Evolutionary conservation across 495 filamentous ascomycete genomes (phyloP), one percentile per base, ranked within the genome.

Genomic region (Lepidopterella palustris): DNA sequence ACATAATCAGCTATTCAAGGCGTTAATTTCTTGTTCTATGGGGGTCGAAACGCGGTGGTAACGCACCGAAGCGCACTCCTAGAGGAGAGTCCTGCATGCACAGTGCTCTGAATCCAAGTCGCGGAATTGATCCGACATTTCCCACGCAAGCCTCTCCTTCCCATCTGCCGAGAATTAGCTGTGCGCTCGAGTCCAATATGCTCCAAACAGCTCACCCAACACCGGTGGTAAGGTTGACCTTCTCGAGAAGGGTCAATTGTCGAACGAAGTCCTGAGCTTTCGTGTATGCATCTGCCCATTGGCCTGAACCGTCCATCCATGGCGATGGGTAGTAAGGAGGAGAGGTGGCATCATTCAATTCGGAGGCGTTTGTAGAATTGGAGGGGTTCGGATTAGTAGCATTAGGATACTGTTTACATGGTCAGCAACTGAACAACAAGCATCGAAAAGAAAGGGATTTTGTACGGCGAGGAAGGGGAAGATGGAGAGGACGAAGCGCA

Each of bases 31-130:
- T 8, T 13, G 21, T 24, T 8, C 10, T 18, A 8, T 23, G 11
- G 25, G 21, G n/a, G n/a, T 35, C 28, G 21, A 49, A 57, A 21
- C 18, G 10, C n/a, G 39, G 18, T n/a, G n/a, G n/a, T 13, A 47
- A 52, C 54, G 11, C 24, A 85, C 84, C 75, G 45, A 82, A 77
- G 54, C 92, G 86, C 51, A 98, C 76, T 58, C 93, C 93, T 10
- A 97, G 76, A 3, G 93, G 92, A 28, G 86, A 84, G 69, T 98
- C 93, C 66, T 98, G 90, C 80, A 95, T 77, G 73, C 93, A 98
- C 53, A 96, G 71, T 32, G 84, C 80, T 55, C 80, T 82, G 69
- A 97, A 87, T 40, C 86, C 87, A n/a, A 96, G 79, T 59, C 92
- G 83, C 50, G 82, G 84, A 55, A 89, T 80, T 4, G 82, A 68